These are phyloP conservation scores for Lasiosphaeria ovina DNA, from an alignment of 495 filamentous ascomycete species.

Conservation along the genomic window DNA sequence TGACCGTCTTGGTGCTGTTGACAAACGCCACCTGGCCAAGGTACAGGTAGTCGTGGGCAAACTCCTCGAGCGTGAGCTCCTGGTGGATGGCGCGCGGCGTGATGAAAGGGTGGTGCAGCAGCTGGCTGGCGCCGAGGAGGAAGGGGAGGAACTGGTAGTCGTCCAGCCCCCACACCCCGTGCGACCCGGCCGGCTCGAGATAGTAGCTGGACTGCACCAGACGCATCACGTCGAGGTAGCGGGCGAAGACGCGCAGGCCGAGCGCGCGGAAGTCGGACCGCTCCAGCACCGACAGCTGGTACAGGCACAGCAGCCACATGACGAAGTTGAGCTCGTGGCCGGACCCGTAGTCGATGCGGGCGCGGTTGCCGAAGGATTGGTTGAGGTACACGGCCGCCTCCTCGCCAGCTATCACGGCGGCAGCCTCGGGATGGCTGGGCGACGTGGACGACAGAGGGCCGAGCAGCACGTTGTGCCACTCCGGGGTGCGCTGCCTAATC, in stretches of 20 bases:
- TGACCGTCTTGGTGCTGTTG: slow-evolving; percentile 93
- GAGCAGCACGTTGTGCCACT: slow-evolving; percentile 56
- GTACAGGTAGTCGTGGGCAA: slow-evolving; percentile 78
- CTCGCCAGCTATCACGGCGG: slow-evolving; percentile 45
- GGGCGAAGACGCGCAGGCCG: slow-evolving; percentile 72
- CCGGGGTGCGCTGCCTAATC: slow-evolving; percentile 50
- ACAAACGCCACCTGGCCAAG: slow-evolving; percentile 90
- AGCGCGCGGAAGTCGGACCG: slow-evolving; percentile 65
- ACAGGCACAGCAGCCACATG: slow-evolving; percentile 88
- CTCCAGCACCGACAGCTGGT: slow-evolving; percentile 69
- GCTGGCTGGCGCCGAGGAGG: slow-evolving; percentile 86
- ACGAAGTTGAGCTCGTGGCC: slow-evolving; percentile 97
- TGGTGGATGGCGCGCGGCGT: slow-evolving; percentile 88
- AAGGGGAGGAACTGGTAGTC: slow-evolving; percentile 98
- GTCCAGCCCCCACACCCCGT: slow-evolving; percentile 96
- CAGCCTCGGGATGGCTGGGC: slow-evolving; percentile 30
- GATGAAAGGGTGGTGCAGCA: slow-evolving; percentile 82
- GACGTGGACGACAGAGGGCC: slow-evolving; percentile 35
- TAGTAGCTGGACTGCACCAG: slow-evolving; percentile 85
- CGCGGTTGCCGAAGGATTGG: slow-evolving; percentile 79
- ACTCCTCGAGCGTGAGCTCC: slow-evolving; percentile 79
- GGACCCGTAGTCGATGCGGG: slow-evolving; percentile 94
- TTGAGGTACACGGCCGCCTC: slow-evolving; percentile 79
- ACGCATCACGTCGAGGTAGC: slow-evolving; percentile 80
- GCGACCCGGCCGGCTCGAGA: slow-evolving; percentile 90